These are phyloP conservation scores for Candida multigemmis DNA, from an alignment of 805 yeast genomes.

Conservation along the genomic window DNA sequence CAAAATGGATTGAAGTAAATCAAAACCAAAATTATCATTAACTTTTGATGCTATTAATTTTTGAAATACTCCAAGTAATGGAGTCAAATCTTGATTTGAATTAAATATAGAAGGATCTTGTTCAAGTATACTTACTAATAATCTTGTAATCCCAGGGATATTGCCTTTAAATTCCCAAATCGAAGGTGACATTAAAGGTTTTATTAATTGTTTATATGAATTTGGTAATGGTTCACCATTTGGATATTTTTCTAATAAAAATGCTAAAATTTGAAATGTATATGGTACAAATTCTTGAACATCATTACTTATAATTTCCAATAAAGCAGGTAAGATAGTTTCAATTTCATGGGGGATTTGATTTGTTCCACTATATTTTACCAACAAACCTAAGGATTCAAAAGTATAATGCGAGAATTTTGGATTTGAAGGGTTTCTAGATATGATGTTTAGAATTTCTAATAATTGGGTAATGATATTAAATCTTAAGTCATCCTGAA, in stretches of 20 bases:
- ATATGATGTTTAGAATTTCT: conserved; percentile 57
- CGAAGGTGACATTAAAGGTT: conserved; percentile 80
- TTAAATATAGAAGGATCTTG: conserved; percentile 36
- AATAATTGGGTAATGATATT: conserved; percentile 58
- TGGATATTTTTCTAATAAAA: conserved; percentile 56
- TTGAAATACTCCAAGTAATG: conserved; percentile 94
- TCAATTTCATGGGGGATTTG: conserved; percentile 32
- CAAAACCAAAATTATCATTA: conserved; percentile 79
- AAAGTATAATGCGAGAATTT: conserved; percentile 84
- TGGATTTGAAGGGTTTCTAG: conserved; percentile 93
- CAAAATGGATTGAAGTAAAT: conserved; percentile 65
- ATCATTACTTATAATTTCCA: conserved; percentile 67
- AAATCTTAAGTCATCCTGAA: conserved; percentile 33
- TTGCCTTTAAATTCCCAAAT: conserved; percentile 94
- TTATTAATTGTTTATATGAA: conserved; percentile 54
- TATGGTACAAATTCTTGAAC: conserved; percentile 94
- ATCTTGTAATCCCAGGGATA: conserved; percentile 83
- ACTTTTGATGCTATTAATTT: conserved; percentile 78
- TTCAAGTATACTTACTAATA: conserved; percentile 57
- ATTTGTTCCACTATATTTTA: conserved; percentile 38
- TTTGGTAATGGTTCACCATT: conserved; percentile 44
- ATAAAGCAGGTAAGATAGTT: conserved; percentile 55
- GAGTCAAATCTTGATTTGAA: conserved; percentile 38
- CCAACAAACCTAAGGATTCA: conserved; percentile 74
- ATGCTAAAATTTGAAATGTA: conserved; percentile 83